Evolutionary conservation across 1,284 basidiomycete genomes (phyloP).

Genomic region (Xanthoconium separans): DNA sequence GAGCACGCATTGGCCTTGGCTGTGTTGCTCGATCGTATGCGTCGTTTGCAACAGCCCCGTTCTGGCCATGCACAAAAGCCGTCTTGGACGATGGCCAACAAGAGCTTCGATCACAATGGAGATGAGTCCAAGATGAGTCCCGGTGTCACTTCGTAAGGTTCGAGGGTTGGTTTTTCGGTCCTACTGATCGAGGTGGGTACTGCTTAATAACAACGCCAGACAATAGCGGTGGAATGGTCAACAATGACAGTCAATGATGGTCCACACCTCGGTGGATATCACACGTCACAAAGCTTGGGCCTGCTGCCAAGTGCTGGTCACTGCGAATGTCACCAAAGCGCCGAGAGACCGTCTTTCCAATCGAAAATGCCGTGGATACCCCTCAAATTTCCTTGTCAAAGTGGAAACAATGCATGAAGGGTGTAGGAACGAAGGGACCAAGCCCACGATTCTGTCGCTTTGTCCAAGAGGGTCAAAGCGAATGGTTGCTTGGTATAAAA

Average conservation of each 20-base stretch:
- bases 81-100: not conserved
- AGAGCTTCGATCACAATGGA: not conserved
- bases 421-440: too few relatives aligned
- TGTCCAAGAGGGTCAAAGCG: not conserved
- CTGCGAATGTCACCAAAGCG: not conserved
- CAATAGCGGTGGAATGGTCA: not conserved
- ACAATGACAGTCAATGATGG: not conserved
- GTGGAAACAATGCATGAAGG: not conserved
- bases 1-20: too few relatives aligned
- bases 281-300: not conserved
- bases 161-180: not conserved
- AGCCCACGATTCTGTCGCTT: not conserved
- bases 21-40: not conserved
- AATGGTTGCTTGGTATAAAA: not conserved
- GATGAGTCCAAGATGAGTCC: not conserved
- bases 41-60: not conserved
- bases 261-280: conserved; percentile 1
- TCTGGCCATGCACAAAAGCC: not conserved
- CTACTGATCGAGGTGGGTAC: not conserved
- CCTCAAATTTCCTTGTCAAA: not conserved
- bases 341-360: not conserved
- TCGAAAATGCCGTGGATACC: not conserved
- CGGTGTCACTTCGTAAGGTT: not conserved
- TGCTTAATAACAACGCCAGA: not conserved
- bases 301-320: not conserved